Conservation (phyloP, 1,284 basidiomycete species). For the Waitea zeae region DNA sequence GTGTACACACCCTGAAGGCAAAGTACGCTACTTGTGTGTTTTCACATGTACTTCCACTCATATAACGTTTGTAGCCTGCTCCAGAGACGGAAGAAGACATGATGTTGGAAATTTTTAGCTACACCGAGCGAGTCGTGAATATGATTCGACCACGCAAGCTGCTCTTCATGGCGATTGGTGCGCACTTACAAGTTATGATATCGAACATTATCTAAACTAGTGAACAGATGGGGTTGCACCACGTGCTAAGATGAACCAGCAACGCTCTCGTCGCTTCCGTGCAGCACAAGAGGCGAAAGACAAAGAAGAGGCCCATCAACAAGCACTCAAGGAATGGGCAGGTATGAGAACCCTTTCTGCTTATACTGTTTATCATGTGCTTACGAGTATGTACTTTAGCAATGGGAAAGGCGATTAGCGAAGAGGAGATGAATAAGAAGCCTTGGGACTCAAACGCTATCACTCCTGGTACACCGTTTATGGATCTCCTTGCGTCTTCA, state of each 20-base stretch:
- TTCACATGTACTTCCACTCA: conserved; percentile 13
- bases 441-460: conserved; percentile 98
- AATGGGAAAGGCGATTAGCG: conserved; percentile 80
- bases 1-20: conserved; percentile 96
- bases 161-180: conserved; percentile 96
- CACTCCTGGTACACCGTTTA: conserved; percentile 97
- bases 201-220: no score
- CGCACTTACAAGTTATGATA: conserved; percentile 8
- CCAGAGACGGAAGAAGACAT: conserved; percentile 98
- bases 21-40: conserved; percentile 30
- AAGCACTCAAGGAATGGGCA: conserved; percentile 78
- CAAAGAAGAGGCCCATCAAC: conserved; percentile 74
- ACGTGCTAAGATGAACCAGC: conserved; percentile 99
- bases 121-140: conserved; percentile 94
- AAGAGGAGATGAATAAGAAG: conserved; percentile 74
- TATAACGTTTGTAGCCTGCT: no score
- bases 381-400: conserved; percentile 37
- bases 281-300: conserved; percentile 90
- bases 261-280: conserved; percentile 90
- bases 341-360: conserved; percentile 20
- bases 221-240: conserved; percentile 85
- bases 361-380: background rate
- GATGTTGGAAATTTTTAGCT: conserved; percentile 96
- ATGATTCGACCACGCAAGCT: conserved; percentile 93
- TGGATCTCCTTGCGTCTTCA: conserved; percentile 81